Evolutionary conservation across 805 yeast species (phyloP).

Genomic region (Brettanomyces anomalus): DNA sequence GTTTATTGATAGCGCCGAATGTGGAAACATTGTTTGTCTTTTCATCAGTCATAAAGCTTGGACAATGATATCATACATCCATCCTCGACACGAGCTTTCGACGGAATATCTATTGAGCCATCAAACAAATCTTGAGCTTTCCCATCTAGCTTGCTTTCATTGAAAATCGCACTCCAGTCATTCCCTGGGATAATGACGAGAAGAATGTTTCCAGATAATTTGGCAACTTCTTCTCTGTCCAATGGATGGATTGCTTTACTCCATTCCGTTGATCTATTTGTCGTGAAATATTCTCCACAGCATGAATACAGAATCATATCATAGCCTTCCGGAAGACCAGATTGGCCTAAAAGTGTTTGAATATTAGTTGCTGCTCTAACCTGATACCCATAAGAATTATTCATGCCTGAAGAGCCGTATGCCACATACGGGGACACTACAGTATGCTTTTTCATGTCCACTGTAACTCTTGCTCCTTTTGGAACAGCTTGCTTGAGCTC

Average conservation of each 20-base stretch:
- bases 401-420: conserved; percentile 54
- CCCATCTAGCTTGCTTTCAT: conserved; percentile 6
- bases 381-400: conserved; percentile 59
- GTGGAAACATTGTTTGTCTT: too few species aligned
- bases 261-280: conserved; percentile 16
- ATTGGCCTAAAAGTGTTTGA: conserved; percentile 61
- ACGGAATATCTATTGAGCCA: conserved; percentile 41
- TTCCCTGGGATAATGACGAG: conserved; percentile 46
- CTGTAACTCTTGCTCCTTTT: conserved; percentile 71
- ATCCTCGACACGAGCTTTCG: conserved; percentile 61
- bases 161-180: conserved; percentile 46
- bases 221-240: neutral
- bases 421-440: conserved; percentile 69
- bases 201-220: conserved; percentile 24
- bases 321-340: conserved; percentile 60
- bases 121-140: conserved; percentile 53
- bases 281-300: conserved; percentile 53
- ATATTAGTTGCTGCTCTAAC: conserved; percentile 60
- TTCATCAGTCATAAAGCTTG: conserved; percentile 9
- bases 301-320: conserved; percentile 55
- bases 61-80: conserved; percentile 54
- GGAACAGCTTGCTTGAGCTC: conserved; percentile 63
- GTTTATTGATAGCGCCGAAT: too few species aligned
- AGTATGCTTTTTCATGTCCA: conserved; percentile 50
- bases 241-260: neutral